A percentile compares a stretch with the other conserved stretches of the same genome.
Conservation (phyloP, 2,329 filamentous ascomycete genomes). For the Cladobotryum mycophilum region DNA sequence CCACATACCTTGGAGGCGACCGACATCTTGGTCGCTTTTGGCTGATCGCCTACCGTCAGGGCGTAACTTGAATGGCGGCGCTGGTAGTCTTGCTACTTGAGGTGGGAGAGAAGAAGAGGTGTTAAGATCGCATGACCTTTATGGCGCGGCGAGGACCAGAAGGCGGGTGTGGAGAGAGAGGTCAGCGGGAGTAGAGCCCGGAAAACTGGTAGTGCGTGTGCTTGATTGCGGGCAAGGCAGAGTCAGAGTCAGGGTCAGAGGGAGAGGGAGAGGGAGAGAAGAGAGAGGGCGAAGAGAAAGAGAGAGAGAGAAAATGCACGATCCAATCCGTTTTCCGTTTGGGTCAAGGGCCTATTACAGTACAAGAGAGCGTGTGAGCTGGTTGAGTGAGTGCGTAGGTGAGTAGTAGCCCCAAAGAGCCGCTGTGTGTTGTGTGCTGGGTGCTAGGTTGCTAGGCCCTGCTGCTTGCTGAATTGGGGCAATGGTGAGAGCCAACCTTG, state of each 20-base stretch:
- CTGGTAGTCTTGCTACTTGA: conserved; percentile 26
- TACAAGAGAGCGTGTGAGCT: too few species aligned
- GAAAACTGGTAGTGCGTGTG: conserved; percentile 6
- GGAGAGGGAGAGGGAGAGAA: neutral
- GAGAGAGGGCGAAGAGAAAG: conserved; percentile 9
- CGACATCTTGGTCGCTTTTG: conserved; percentile 53
- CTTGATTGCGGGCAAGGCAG: neutral
- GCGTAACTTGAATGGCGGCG: conserved; percentile 30
- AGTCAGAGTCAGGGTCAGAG: neutral
- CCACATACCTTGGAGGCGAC: conserved; percentile 52
- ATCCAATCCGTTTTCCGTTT: too few species aligned
- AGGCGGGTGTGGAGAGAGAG: conserved; percentile 2
- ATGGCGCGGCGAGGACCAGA: conserved; percentile 13
- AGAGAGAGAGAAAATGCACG: neutral
- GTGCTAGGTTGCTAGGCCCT: too few species aligned
- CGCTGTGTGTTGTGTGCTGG: too few species aligned
- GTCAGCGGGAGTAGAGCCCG: conserved; percentile 5
- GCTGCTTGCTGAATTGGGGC: too few species aligned
- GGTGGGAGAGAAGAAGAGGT: conserved; percentile 21
- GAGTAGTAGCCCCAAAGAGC: too few species aligned
- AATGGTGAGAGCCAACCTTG: too few species aligned
- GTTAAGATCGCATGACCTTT: conserved; percentile 36
- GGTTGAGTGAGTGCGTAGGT: too few species aligned
- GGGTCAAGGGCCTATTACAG: too few species aligned
- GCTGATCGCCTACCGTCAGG: conserved; percentile 44